Evolutionary conservation across 1,139 yeast species (phyloP).

Genomic region (Candida neerlandica): DNA sequence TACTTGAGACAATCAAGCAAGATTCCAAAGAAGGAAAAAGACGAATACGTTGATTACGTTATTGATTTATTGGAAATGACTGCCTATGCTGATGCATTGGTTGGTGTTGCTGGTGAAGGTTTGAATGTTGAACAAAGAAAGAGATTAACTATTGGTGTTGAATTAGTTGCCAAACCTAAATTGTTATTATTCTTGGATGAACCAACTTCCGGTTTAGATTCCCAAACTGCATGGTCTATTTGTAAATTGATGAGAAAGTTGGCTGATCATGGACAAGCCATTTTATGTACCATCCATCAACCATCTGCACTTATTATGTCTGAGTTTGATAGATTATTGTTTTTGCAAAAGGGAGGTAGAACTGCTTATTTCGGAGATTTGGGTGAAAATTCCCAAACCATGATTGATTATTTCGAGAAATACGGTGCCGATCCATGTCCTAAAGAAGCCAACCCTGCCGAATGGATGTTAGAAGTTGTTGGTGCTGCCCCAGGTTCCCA

Average conservation of each 20-base stretch:
- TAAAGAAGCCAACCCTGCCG: conserved; percentile 53
- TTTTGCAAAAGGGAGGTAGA: conserved; percentile 50
- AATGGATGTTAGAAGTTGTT: conserved; percentile 58
- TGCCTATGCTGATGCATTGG: conserved; percentile 37
- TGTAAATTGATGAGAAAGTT: conserved; percentile 43
- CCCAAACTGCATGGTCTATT: conserved; percentile 47
- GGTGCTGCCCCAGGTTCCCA: conserved; percentile 40
- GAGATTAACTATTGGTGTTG: conserved; percentile 41
- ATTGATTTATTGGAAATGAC: conserved; percentile 25
- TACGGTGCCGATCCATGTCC: conserved; percentile 52
- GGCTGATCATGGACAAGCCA: conserved; percentile 45
- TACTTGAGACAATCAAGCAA: conserved; percentile 35
- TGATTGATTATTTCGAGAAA: conserved; percentile 57
- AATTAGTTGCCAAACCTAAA: conserved; percentile 40
- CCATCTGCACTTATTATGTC: conserved; percentile 40
- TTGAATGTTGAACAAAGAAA: conserved; percentile 41
- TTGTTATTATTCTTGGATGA: conserved; percentile 38
- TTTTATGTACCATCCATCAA: conserved; percentile 45
- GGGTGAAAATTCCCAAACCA: conserved; percentile 51
- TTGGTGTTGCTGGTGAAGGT: conserved; percentile 45
- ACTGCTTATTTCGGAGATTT: conserved; percentile 70
- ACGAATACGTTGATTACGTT: conserved; percentile 36
- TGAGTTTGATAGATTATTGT: conserved; percentile 36
- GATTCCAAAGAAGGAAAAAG: conserved; percentile 31
- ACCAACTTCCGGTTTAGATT: conserved; percentile 43